phyloP scores from a whole-genome alignment of 2,329 filamentous ascomycete species.

The Chrysoporthe puriensis region DNA sequence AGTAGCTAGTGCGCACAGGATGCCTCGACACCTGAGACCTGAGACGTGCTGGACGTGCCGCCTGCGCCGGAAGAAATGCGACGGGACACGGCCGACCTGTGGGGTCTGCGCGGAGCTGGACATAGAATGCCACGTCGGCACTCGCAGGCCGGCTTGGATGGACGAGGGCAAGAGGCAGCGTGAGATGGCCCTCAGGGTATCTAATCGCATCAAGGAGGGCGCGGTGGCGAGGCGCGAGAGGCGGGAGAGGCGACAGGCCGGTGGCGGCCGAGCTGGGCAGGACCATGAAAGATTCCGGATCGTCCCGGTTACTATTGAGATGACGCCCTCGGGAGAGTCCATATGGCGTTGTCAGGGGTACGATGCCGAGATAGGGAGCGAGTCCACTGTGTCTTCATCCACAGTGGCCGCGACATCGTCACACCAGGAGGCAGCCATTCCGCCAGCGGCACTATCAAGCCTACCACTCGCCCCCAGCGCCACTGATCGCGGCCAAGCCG shows the following conservation, averaged over 20 bases:
- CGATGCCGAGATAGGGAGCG: not conserved
- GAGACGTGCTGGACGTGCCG: conserved; percentile 50
- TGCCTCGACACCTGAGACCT: not conserved
- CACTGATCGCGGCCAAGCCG: conserved; percentile 40
- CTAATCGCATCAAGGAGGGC: not conserved
- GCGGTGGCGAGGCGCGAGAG: not conserved
- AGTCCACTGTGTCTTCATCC: not conserved
- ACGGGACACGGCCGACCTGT: conserved; percentile 57
- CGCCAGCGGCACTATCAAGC: not conserved
- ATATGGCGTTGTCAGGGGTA: conserved; percentile 45
- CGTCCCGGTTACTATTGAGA: not conserved
- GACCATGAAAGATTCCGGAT: not conserved
- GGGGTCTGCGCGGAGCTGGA: conserved; percentile 51
- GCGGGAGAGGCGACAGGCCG: not conserved
- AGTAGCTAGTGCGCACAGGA: not conserved
- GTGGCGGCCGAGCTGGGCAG: not conserved
- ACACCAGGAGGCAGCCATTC: conserved; percentile 51
- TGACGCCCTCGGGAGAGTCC: not conserved
- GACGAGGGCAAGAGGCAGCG: conserved; percentile 54
- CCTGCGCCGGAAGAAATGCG: conserved; percentile 64
- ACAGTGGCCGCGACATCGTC: not conserved
- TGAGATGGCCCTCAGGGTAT: conserved; percentile 45
- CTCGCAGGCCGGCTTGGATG: conserved; percentile 62
- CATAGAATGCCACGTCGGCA: conserved; percentile 58
- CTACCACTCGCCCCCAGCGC: not conserved